Evolutionary conservation across 129 eudicot species (phyloP).

Genomic region (Rutidosis leptorrhynchoides): DNA sequence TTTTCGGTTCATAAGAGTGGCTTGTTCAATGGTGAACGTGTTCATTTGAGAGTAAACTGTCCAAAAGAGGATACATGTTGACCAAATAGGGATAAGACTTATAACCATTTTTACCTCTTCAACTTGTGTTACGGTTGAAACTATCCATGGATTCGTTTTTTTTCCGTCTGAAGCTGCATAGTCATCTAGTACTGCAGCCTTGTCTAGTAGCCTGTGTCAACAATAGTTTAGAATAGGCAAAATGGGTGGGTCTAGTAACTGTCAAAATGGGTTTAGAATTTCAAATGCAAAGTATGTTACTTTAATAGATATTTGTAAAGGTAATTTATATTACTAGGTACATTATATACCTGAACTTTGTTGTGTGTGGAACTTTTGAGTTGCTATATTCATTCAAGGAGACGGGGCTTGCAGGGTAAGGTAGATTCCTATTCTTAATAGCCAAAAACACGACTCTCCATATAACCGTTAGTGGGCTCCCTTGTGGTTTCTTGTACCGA

Average conservation of each 20-base stretch:
- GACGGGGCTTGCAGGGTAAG: constrained; percentile 51
- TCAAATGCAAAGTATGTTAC: background rate
- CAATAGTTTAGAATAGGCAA: constrained; percentile 8
- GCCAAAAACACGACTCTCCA: constrained; percentile 82
- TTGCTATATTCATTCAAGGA: constrained; percentile 54
- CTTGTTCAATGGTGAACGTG: constrained; percentile 95
- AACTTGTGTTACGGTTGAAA: constrained; percentile 77
- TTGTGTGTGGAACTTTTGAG: constrained; percentile 58
- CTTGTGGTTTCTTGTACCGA: constrained; percentile 71
- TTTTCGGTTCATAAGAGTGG: constrained; percentile 77
- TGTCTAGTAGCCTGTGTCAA: constrained; percentile 69
- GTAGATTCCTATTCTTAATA: constrained; percentile 51
- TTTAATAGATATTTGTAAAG: background rate
- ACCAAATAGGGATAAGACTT: constrained; percentile 87
- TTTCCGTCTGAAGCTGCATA: constrained; percentile 35
- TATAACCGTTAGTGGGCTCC: constrained; percentile 85
- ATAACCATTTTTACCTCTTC: constrained; percentile 94
- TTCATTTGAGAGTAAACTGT: constrained; percentile 97
- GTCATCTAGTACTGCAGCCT: constrained; percentile 76
- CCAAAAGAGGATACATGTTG: constrained; percentile 94
- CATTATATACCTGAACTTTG: constrained; percentile 49
- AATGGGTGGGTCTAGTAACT: background rate
- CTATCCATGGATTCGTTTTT: constrained; percentile 48
- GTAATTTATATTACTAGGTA: background rate
- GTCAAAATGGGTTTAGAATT: background rate